Percentiles rank a stretch among this genome's conserved stretches.
These are phyloP conservation scores for Orbilia blumenaviensis DNA, from an alignment of 2,329 filamentous ascomycete species.

Conservation along the genomic window DNA sequence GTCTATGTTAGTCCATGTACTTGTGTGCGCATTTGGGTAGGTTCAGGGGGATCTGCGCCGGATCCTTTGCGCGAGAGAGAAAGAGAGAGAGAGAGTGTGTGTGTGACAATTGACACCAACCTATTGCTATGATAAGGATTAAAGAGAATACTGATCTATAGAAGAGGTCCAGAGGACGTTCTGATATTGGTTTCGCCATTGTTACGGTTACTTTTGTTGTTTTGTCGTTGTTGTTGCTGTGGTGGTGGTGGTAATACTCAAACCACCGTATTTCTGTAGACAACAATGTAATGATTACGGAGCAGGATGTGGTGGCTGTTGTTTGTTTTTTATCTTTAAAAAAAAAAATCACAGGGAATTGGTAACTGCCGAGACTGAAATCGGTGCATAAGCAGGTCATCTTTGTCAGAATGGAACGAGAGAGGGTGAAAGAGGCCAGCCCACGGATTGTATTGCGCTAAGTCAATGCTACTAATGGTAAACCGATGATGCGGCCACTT, in stretches of 20 bases:
- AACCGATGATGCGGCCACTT: background rate
- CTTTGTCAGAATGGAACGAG: background rate
- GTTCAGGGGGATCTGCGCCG: background rate
- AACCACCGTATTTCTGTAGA: too few relatives aligned
- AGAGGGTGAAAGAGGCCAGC: background rate
- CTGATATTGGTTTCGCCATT: constrained; percentile 46
- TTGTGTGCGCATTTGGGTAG: background rate
- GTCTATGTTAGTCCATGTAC: background rate
- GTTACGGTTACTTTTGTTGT: background rate
- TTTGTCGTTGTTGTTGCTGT: too few relatives aligned
- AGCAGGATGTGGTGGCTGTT: background rate
- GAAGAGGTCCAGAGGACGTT: constrained; percentile 38
- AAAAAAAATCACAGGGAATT: too few relatives aligned
- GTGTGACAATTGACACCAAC: constrained; percentile 9
- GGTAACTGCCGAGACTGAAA: too few relatives aligned
- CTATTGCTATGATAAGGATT: constrained; percentile 41
- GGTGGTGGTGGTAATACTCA: too few relatives aligned
- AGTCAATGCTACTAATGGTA: background rate
- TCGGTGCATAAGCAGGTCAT: too few relatives aligned
- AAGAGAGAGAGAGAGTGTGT: background rate
- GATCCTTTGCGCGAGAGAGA: too few relatives aligned
- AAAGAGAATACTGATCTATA: constrained; percentile 39
- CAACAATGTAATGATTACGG: background rate
- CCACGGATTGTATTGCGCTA: background rate
- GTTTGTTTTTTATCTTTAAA: too few relatives aligned